These are phyloP conservation scores for Fraxinus paxiana DNA, from an alignment of 305 asterid species.

Conservation along the genomic window DNA sequence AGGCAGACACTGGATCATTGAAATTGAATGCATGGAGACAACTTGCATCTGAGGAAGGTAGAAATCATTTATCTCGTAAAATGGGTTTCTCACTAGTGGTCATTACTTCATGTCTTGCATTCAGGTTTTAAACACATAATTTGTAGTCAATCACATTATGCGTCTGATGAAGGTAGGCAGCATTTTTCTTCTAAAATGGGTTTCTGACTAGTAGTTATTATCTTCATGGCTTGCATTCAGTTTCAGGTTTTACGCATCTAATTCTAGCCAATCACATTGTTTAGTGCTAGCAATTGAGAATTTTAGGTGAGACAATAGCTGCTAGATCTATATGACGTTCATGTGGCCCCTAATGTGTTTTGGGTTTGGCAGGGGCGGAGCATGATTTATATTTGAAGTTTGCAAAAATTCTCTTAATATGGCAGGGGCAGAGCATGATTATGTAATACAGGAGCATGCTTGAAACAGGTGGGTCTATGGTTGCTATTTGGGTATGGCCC, in stretches of 20 bases:
- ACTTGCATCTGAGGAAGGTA: slow-evolving; percentile 91
- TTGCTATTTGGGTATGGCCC: neutral
- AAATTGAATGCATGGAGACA: slow-evolving; percentile 82
- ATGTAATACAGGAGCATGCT: neutral
- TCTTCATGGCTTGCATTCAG: neutral
- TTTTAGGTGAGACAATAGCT: slow-evolving; percentile 18
- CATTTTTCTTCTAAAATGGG: neutral
- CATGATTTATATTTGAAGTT: neutral
- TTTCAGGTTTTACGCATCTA: neutral
- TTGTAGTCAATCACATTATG: neutral
- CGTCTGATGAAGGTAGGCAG: neutral
- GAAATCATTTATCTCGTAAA: slow-evolving; percentile 6
- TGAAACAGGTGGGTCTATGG: neutral
- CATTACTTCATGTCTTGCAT: slow-evolving; percentile 9
- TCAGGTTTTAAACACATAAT: neutral
- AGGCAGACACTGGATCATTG: slow-evolving; percentile 71
- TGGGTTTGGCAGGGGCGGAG: neutral
- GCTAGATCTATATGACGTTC: slow-evolving; percentile 3
- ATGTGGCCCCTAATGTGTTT: neutral
- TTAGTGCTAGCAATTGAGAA: neutral
- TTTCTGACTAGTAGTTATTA: neutral
- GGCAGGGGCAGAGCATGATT: neutral
- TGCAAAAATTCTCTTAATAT: neutral
- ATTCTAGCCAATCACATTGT: neutral
- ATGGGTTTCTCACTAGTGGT: slow-evolving; percentile 4